Conservation (phyloP, 768 basidiomycete genomes). For the Mycena indigotica region DNA sequence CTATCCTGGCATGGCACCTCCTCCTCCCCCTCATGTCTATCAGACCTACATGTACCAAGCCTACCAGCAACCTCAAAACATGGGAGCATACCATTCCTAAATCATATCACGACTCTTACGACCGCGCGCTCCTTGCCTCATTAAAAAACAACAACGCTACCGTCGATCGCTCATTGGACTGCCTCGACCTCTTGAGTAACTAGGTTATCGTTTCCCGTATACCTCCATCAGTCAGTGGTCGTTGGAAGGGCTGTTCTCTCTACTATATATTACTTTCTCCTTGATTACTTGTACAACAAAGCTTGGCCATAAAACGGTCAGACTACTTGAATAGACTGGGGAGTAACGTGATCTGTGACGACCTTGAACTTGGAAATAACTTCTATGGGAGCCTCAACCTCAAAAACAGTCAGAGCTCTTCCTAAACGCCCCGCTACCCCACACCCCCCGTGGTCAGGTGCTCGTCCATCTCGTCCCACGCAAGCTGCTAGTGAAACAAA, state of each 20-base stretch:
- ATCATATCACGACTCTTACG: slow-evolving; percentile 32
- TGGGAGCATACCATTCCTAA: slow-evolving; percentile 74
- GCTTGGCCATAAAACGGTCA: slow-evolving; percentile 23
- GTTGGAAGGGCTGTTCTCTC: slow-evolving; percentile 39
- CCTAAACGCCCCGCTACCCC: slow-evolving; percentile 46
- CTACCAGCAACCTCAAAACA: slow-evolving; percentile 73
- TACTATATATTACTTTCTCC: slow-evolving; percentile 35
- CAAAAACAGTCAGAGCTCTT: slow-evolving; percentile 60
- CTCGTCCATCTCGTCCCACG: slow-evolving; percentile 37
- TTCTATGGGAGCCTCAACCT: slow-evolving; percentile 62
- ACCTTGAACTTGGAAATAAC: not conserved
- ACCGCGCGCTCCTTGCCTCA: slow-evolving; percentile 28
- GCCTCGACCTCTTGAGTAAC: slow-evolving; percentile 16
- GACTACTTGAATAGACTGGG: slow-evolving; percentile 19
- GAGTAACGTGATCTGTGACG: not conserved
- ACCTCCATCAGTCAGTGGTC: slow-evolving; percentile 1
- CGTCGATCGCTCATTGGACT: slow-evolving; percentile 16
- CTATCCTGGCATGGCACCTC: slow-evolving; percentile 61
- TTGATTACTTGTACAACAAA: slow-evolving; percentile 50
- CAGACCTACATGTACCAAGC: slow-evolving; percentile 84
- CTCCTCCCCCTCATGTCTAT: slow-evolving; percentile 69
- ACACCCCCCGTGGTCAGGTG: slow-evolving; percentile 49
- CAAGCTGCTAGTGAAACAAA: slow-evolving; percentile 54
- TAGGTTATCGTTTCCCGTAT: slow-evolving; percentile 21
- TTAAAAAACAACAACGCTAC: no score